Percentiles rank a stretch among this genome's conserved stretches.
These are phyloP conservation scores for Udeniomyces megalosporus DNA, from an alignment of 768 basidiomycete genomes.

Conservation along the genomic window DNA sequence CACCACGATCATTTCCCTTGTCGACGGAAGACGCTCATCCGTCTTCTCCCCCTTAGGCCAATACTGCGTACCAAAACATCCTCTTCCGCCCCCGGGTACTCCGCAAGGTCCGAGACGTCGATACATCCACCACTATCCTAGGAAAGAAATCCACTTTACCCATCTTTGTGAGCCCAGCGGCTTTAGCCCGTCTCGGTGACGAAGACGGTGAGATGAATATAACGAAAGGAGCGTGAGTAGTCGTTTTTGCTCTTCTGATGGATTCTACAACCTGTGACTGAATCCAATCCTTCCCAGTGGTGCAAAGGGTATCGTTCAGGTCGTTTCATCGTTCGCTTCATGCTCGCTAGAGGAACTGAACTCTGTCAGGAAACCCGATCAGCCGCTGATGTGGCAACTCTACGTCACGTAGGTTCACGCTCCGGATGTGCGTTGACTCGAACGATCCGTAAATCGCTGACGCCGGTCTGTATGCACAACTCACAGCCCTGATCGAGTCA, in stretches of 20 bases:
- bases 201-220: constrained; percentile 17
- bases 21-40: too few species aligned
- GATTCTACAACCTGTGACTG: neutral
- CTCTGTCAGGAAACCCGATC: constrained; percentile 17
- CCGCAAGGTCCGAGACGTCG: constrained; percentile 9
- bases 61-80: neutral
- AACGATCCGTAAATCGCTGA: too few species aligned
- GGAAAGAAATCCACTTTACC: constrained; percentile 4
- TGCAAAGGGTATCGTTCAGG: constrained; percentile 21
- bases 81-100: constrained; percentile 14
- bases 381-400: constrained; percentile 22
- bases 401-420: neutral
- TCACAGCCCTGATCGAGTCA: neutral
- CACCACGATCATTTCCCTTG: too few species aligned
- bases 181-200: constrained; percentile 13
- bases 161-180: constrained; percentile 6
- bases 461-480: too few species aligned
- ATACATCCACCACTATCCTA: constrained; percentile 5
- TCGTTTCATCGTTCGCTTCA: constrained; percentile 23
- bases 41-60: neutral
- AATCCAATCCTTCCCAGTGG: neutral
- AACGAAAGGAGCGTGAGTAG: constrained; percentile 11
- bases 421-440: neutral
- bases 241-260: neutral
- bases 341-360: constrained; percentile 24